Evolutionary conservation across 441 rosid species (phyloP), one percentile per base, ranked within the genome.

Genomic region (Bocquillonia castaneifolia): DNA sequence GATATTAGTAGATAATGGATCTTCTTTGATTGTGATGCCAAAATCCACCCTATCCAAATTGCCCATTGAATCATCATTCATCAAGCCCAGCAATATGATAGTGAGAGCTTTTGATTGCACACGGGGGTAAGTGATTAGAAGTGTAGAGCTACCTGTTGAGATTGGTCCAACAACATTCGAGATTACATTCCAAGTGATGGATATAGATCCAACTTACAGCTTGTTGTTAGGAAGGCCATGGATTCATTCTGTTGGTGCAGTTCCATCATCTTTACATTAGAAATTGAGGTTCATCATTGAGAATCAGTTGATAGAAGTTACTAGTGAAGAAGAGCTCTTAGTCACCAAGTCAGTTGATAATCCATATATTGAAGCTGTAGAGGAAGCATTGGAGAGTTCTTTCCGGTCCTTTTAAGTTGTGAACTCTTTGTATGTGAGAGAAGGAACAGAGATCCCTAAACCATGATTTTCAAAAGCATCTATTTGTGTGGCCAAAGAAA

Each of bases 371-470:
- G 26, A 59, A 18, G 45, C 4, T 5, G 63, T 44, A 17, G 15
- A 59, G 6, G 63, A 59, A 34, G 26, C 26, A 0, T 1, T 59
- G 0, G 63, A 59, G n/a, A 59, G 44, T 10, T 32, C 28, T 5
- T 59, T 34, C 14, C 45, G 34, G 10, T 14, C 63, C 3, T 59
- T 59, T 36, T 25, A 59, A 12, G 28, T 34, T 0, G 63, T 20
- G 3, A 59, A 59, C 8, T 39, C 14, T 1, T 6, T 10, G 1
- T 34, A 32, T n/a, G 10, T 20, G 20, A 34, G 34, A 3, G 63
- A 23, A 1, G 1, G 3, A 7, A 1, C 3, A 1, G 1, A n/a
- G 2, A 7, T 13, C 34, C 10, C 4, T 0, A n/a, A 3, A 0
- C 44, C 1, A 36, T 0, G 20, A 6, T 59, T 18, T 1, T 59